Evolutionary conservation across 495 filamentous ascomycete species (phyloP).

Genomic region (Staphylotrichum longicolle): DNA sequence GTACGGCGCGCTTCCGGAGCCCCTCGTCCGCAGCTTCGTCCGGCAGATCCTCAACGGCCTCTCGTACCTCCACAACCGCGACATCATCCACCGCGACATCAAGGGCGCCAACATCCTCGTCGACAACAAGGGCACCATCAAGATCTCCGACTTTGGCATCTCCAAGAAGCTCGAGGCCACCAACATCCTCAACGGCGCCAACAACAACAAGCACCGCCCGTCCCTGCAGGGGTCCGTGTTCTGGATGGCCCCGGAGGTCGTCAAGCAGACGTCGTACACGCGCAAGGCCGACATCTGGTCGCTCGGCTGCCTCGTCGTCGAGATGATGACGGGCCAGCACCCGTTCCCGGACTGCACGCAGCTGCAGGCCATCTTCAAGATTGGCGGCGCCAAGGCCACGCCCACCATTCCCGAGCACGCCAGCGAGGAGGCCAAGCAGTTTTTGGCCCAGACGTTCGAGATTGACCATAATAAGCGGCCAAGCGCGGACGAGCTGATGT

Average conservation of each 20-base stretch:
- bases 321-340: slow-evolving; percentile 98
- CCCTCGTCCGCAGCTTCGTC: slow-evolving; percentile 93
- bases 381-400: slow-evolving; percentile 80
- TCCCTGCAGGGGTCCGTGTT: slow-evolving; percentile 97
- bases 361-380: slow-evolving; percentile 97
- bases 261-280: slow-evolving; percentile 94
- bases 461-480: slow-evolving; percentile 89
- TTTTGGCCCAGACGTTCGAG: slow-evolving; percentile 88
- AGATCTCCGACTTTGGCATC: slow-evolving; percentile 99
- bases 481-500: slow-evolving; percentile 83
- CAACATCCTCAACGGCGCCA: slow-evolving; percentile 54
- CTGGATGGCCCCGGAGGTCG: slow-evolving; percentile 99
- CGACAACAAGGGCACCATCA: slow-evolving; percentile 98
- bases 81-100: slow-evolving; percentile 98
- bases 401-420: slow-evolving; percentile 88
- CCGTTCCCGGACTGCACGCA: slow-evolving; percentile 97
- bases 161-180: slow-evolving; percentile 66
- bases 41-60: slow-evolving; percentile 92
- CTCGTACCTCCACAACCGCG: slow-evolving; percentile 90
- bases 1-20: slow-evolving; percentile 91
- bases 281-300: slow-evolving; percentile 99
- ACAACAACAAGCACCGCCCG: slow-evolving; percentile 75
- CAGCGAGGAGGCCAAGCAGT: slow-evolving; percentile 78
- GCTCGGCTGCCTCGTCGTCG: slow-evolving; percentile 91
- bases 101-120: slow-evolving; percentile 98